Base-by-base conservation (phyloP, 495 filamentous ascomycete species). In the Filosporella fistucella region DNA sequence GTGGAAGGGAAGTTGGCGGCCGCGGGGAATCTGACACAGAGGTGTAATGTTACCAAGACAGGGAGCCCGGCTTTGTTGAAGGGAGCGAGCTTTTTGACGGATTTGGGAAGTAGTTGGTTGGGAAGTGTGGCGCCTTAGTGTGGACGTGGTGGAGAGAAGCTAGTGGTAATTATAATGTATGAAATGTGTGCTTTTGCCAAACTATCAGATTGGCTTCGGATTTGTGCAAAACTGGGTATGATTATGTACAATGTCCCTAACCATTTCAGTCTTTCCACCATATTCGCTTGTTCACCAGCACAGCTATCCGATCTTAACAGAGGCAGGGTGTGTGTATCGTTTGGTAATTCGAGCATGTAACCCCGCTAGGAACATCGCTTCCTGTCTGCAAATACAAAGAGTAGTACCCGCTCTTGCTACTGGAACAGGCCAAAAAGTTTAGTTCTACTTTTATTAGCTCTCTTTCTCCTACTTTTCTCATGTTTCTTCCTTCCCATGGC, bases 341-440 rank as follows among this genome's bases (percentile, higher is more conserved):
- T 64, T 76, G 74, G 43, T 67, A 71, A 51, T 74, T 74, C 33
- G 67, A 72, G 43, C 71, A 77, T 6, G 62, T 68, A 57, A 60
- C 63, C 8, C 72, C 70, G 37, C 58, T 61, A 2, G 71, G 71
- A 18, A 56, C 62, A 24, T 75, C 70, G 37, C 61, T 67, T 4
- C 74, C 71, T 11, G 67, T 75, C 58, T 76, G 72, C 34, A 75
- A 56, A 47, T 68, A 77, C 1, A 74, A 42, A 58, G 70, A 68
- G 58, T 70, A 77, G 41, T 68, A 68, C n/a, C 59, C 61, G 23
- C 50, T 55, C 22, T 57, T 59, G 8, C 47, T 50, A 8, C 67
- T 52, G 51, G 63, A 55, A 59, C 73, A 77, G 6, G 64, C 72
- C 7, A 77, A 53, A 47, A 75, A 75, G 47, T 76, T 75, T 38